phyloP scores from a whole-genome alignment of 2,329 filamentous ascomycete species.

The Diaporthe sp. region DNA sequence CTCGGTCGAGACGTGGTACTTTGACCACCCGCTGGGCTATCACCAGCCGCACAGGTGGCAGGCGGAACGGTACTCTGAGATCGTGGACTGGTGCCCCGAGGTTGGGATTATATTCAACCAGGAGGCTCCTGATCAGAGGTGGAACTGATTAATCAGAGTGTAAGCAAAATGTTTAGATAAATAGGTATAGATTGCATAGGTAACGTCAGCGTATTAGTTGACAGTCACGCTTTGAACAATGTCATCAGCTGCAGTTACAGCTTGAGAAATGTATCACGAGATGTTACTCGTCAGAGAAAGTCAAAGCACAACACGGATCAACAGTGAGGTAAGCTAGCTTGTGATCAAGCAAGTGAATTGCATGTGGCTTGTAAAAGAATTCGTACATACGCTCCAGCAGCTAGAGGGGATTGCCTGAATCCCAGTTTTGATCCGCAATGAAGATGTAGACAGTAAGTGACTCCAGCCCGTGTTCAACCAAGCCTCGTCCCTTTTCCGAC shows the following conservation, averaged over 20 bases:
- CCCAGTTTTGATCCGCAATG: not conserved
- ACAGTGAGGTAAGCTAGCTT: not conserved
- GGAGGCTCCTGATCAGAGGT: conserved; percentile 22
- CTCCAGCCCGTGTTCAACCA: not conserved
- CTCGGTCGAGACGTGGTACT: conserved; percentile 46
- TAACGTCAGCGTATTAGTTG: not conserved
- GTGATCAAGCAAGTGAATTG: not conserved
- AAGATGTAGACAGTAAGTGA: not conserved
- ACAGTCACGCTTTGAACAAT: not conserved
- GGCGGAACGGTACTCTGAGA: conserved; percentile 45
- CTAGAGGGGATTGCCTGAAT: not conserved
- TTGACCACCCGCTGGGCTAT: conserved; percentile 46
- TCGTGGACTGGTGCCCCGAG: conserved; percentile 50
- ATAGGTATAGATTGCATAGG: not conserved
- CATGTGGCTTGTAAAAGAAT: not conserved
- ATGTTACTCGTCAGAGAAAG: too few species aligned
- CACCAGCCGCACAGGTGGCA: conserved; percentile 47
- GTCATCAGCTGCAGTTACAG: too few species aligned
- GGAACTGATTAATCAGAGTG: not conserved
- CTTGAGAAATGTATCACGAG: too few species aligned
- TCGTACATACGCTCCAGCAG: not conserved
- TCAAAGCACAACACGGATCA: not conserved
- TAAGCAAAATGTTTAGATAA: not conserved
- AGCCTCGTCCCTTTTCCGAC: not conserved
- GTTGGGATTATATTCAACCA: conserved; percentile 40